Evolutionary conservation across 805 yeast species (phyloP).

Genomic region (Candida silvatica): DNA sequence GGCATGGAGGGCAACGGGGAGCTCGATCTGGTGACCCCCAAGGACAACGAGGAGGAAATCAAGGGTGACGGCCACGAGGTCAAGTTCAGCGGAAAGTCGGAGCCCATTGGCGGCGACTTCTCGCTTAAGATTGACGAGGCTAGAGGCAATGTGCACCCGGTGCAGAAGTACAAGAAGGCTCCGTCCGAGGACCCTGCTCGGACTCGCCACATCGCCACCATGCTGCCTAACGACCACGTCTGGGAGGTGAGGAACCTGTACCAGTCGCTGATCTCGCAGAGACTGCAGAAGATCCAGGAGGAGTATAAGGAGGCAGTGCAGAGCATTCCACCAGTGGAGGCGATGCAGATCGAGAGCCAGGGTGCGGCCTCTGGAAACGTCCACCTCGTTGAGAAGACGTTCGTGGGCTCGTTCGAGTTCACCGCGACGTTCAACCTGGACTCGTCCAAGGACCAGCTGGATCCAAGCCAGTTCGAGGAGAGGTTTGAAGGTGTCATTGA

Average conservation of each 20-base stretch:
- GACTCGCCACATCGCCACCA: conserved; percentile 53
- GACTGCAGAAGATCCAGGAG: conserved; percentile 17
- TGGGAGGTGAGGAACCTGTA: conserved; percentile 81
- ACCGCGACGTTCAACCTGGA: conserved; percentile 54
- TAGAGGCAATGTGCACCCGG: conserved; percentile 34
- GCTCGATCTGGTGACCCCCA: conserved; percentile 19
- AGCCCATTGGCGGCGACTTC: conserved; percentile 59
- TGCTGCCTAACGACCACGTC: conserved; percentile 29
- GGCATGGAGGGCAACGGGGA: conserved; percentile 62
- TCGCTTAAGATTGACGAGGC: conserved; percentile 51
- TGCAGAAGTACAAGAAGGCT: conserved; percentile 18
- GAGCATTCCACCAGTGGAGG: conserved; percentile 37
- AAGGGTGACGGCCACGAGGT: conserved; percentile 27
- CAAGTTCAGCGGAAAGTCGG: conserved; percentile 42
- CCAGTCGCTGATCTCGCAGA: conserved; percentile 59
- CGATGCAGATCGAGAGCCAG: conserved; percentile 49
- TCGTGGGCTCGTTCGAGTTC: conserved; percentile 67
- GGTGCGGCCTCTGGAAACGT: conserved; percentile 62
- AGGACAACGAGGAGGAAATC: conserved; percentile 17
- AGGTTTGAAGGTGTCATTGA: conserved; percentile 26
- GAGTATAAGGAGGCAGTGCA: conserved; percentile 26
- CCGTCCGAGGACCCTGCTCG: conserved; percentile 46
- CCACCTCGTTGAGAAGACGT: conserved; percentile 72
- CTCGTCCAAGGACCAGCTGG: conserved; percentile 30
- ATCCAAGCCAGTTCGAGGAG: conserved; percentile 26